phyloP scores from a whole-genome alignment of 331 rosid species.

The Spiraea crenata region DNA sequence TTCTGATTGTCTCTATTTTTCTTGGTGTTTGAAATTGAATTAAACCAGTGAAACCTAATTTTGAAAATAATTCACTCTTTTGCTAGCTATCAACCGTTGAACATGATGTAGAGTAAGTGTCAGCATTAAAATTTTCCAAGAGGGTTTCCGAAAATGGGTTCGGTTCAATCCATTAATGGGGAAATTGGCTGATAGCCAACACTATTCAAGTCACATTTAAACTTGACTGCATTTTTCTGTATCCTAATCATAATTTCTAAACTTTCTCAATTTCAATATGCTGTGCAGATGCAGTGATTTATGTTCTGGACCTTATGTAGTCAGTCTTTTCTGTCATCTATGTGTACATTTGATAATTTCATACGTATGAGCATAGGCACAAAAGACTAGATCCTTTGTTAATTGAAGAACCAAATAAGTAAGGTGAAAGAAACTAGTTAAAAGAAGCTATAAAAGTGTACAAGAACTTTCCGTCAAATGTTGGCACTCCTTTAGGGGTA shows the following conservation, averaged over 20 bases:
- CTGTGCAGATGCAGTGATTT: neutral
- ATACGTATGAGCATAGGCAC: neutral
- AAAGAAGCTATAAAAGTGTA: neutral
- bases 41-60: neutral
- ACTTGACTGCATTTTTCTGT: neutral
- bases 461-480: neutral
- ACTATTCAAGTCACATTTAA: neutral
- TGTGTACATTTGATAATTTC: neutral
- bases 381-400: neutral
- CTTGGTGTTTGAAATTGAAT: neutral
- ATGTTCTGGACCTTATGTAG: neutral
- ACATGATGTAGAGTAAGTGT: neutral
- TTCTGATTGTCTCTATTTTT: conserved; percentile 1
- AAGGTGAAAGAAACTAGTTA: no score
- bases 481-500: neutral
- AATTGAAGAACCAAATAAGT: no score
- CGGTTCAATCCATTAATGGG: neutral
- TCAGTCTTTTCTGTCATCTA: neutral
- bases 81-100: neutral
- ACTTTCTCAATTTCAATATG: neutral
- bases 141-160: neutral
- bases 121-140: neutral
- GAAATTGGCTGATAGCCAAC: neutral
- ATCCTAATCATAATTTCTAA: neutral
- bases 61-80: neutral